phyloP scores from a whole-genome alignment of 257 asterid species.

The Solanum chilense region DNA sequence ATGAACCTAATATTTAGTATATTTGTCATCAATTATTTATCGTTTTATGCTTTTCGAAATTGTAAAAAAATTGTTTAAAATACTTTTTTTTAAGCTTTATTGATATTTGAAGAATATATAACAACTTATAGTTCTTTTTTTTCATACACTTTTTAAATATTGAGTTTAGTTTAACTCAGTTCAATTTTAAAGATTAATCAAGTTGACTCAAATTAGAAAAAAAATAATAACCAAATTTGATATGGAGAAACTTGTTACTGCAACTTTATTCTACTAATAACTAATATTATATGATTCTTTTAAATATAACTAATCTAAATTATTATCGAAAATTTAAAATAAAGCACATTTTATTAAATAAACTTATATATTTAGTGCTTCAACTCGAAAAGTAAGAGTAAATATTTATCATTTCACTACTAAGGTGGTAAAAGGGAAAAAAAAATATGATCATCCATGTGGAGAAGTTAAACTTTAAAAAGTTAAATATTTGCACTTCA shows the following conservation, averaged over 20 bases:
- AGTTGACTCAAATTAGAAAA: background rate
- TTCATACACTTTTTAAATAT: background rate
- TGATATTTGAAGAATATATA: background rate
- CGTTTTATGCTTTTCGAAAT: rapidly evolving
- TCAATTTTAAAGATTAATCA: background rate
- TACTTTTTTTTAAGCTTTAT: background rate
- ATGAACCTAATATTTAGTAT: background rate
- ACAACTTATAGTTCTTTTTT: background rate
- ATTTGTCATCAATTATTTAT: background rate
- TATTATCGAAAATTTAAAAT: rapidly evolving
- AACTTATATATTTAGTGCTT: background rate
- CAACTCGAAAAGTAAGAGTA: rapidly evolving
- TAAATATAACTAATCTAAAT: background rate
- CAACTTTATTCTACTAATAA: background rate
- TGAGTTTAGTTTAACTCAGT: background rate
- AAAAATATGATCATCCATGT: background rate
- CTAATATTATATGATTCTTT: background rate
- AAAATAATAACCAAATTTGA: background rate
- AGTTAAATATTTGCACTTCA: background rate
- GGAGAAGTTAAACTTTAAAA: background rate
- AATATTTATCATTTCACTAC: background rate
- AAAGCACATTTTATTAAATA: rapidly evolving
- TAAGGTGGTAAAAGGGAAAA: background rate
- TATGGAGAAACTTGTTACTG: background rate
- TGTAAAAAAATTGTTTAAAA: background rate